These are phyloP conservation scores for Leccinum longicurvipes DNA, from an alignment of 768 basidiomycete genomes.

Conservation along the genomic window DNA sequence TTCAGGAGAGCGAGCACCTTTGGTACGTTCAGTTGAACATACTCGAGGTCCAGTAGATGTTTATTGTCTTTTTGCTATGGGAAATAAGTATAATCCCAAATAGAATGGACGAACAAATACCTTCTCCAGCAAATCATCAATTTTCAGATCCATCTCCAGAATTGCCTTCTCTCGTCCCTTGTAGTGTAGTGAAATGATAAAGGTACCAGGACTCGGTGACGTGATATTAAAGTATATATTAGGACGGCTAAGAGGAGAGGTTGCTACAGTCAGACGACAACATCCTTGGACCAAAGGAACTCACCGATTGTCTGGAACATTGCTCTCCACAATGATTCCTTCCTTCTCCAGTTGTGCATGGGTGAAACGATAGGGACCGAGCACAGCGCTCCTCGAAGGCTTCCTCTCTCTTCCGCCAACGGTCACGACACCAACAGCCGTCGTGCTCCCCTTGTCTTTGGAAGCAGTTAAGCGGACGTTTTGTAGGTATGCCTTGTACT, in stretches of 20 bases:
- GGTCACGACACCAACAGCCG: constrained; percentile 89
- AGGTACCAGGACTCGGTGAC: constrained; percentile 95
- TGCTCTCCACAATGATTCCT: constrained; percentile 98
- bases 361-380: constrained; percentile 96
- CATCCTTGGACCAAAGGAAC: constrained; percentile 17
- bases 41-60: constrained; percentile 92
- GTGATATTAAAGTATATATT: constrained; percentile 99
- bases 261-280: background rate
- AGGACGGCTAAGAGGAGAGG: constrained; percentile 60
- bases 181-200: constrained; percentile 98
- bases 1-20: constrained; percentile 90
- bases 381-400: constrained; percentile 73
- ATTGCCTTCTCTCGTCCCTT: constrained; percentile 99
- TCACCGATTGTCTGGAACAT: constrained; percentile 96
- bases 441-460: constrained; percentile 85
- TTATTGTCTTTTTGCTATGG: constrained; percentile 98
- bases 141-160: constrained; percentile 98
- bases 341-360: constrained; percentile 99
- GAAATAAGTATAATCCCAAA: constrained; percentile 14
- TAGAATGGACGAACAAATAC: constrained; percentile 38
- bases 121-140: constrained; percentile 97
- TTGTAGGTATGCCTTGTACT: constrained; percentile 99
- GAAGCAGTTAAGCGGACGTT: constrained; percentile 89
- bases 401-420: constrained; percentile 99
- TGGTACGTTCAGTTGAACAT: constrained; percentile 94